Evolutionary conservation across 441 rosid genomes (phyloP), one percentile per base, ranked within the genome.

Genomic region (Aquilaria agallochum): DNA sequence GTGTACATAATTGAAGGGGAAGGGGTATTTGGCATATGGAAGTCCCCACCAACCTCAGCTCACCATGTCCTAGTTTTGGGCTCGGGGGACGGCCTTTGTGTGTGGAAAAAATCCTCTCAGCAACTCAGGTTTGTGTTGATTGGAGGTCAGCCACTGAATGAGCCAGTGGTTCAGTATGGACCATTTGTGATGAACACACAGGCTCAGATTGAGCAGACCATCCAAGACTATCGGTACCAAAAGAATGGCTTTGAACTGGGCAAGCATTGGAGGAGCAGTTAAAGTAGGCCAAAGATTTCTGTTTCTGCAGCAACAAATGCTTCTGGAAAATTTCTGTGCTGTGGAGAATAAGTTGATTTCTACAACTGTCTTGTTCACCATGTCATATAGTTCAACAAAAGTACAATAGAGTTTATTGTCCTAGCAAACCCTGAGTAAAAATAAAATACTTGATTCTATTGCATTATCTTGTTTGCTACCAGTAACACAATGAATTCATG

Each of bases 1-100:
- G 81, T 82, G 9, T 91, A 95, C 66, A 55, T 89, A 11, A 51
- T 91, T 31, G 92, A 87, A 78, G 99, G 99, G 0, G 96, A 86
- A 51, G 99, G 96, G 0, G 80, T 75, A 1, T 91, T 95, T 2
- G 87, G 96, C 5, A 55, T 72, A 4, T 51, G 30, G 9, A 77
- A 71, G 42, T 72, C 92, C 2, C 49, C 84, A 0, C 57, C 86
- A 0, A 70, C 77, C 5, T 12, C 71, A 0, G 80, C 91, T 0
- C 79, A 87, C 56, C 78, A 89, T 66, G 78, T 85, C 11, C 78
- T 82, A 2, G 90, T 94, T 63, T 71, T 94, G 59, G 85, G 95
- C 15, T 58, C 72, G 5, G 99, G 99, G 31, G 88, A 89, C 57
- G 82, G 89, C 5, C 54, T 87, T 15, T 86, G 85, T 9, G 91